Evolutionary conservation across 257 asterid species (phyloP).

Genomic region (Solanum peruvianum): DNA sequence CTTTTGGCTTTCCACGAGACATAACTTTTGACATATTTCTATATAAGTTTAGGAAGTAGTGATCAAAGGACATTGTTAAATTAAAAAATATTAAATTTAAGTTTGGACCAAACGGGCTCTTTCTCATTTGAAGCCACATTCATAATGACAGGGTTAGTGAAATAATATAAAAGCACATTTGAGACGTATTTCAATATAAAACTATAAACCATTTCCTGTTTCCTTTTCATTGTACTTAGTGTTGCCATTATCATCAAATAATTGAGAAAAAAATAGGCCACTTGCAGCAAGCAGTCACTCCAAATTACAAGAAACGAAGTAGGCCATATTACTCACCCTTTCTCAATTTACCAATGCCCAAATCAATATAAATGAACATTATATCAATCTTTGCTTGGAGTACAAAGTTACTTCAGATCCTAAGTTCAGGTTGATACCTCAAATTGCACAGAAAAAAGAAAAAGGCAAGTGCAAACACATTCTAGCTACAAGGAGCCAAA

Average conservation of each 20-base stretch:
- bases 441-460: background rate
- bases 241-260: background rate
- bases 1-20: background rate
- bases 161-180: too few species aligned
- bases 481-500: background rate
- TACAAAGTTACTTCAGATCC: background rate
- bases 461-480: background rate
- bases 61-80: background rate
- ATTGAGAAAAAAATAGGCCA: background rate
- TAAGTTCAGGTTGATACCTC: background rate
- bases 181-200: background rate
- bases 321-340: background rate
- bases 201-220: background rate
- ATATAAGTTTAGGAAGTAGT: background rate
- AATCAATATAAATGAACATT: background rate
- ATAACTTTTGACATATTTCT: background rate
- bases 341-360: background rate
- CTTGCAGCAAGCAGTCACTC: background rate
- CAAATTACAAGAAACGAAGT: background rate
- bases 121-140: background rate
- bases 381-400: background rate
- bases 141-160: background rate
- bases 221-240: background rate
- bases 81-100: too few species aligned
- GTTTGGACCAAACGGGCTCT: background rate